Conservation (phyloP, 495 filamentous ascomycete genomes). For the Staphylotrichum longicolle region DNA sequence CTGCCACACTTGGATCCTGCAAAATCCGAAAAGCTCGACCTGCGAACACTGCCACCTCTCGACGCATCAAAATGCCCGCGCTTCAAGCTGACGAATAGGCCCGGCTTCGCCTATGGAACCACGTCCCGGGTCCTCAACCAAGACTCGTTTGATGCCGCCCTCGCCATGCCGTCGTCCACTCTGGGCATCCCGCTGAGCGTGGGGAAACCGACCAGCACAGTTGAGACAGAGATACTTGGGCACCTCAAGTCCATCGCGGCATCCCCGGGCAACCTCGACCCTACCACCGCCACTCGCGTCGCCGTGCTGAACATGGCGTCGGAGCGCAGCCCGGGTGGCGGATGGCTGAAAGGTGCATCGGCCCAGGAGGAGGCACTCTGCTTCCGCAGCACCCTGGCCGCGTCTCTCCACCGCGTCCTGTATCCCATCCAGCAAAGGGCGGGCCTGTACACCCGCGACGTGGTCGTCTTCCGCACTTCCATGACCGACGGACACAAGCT, state of each 20-base stretch:
- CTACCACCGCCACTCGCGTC: constrained; percentile 35
- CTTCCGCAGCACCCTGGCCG: constrained; percentile 58
- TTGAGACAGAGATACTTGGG: constrained; percentile 1
- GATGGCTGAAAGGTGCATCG: constrained; percentile 52
- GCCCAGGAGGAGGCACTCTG: constrained; percentile 69
- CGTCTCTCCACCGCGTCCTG: constrained; percentile 46
- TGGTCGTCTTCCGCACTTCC: constrained; percentile 54
- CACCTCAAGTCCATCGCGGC: constrained; percentile 8
- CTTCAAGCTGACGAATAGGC: constrained; percentile 21
- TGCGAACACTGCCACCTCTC: constrained; percentile 18
- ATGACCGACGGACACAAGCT: constrained; percentile 41
- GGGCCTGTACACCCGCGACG: constrained; percentile 57
- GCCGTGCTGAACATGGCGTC: constrained; percentile 64
- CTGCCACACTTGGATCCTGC: constrained; percentile 23
- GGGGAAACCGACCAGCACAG: not conserved
- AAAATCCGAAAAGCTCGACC: constrained; percentile 16
- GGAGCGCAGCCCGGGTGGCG: constrained; percentile 50
- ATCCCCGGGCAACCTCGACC: constrained; percentile 19
- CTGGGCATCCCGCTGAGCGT: not conserved
- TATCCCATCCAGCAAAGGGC: constrained; percentile 51
- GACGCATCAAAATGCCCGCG: constrained; percentile 26
- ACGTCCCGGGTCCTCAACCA: constrained; percentile 45
- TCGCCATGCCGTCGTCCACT: constrained; percentile 34
- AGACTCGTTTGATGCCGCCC: constrained; percentile 53
- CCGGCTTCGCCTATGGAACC: constrained; percentile 19